Base-by-base conservation (phyloP, 306 rosid genomes). In the Citrullus amarus region DNA sequence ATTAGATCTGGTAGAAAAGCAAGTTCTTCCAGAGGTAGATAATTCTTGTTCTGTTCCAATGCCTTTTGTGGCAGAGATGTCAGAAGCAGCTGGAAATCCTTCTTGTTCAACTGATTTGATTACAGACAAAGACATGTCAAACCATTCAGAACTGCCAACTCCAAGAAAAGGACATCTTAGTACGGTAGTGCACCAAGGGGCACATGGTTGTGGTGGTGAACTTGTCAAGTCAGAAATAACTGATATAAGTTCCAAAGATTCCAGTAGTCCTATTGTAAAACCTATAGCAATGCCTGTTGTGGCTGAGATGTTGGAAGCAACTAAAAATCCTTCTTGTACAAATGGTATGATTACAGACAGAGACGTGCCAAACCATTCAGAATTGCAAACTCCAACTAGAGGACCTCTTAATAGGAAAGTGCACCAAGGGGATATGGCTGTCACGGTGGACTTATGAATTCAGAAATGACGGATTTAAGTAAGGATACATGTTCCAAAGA, bases 71-170 rank as follows among this genome's bases (percentile, higher is more conserved):
- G 55, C 81, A 43, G 88, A 72, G 73, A 30, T 22, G 65, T 55
- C 65, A 51, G 76, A 61, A 58, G 59, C 77, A 61, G 60, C 36
- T 12, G 8, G 55, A 66, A 38, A 66, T 8, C 39, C 39, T 36
- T 46, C 81, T 61, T 86, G 84, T 82, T 78, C 86, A 14, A 55
- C 81, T 38, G 87, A 75, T 71, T 80, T 84, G 78, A 66, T 82
- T 62, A 22, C 59, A 43, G 57, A 78, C 41, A 79, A 25, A 57
- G 86, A 83, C 43, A 75, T 81, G 61, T 78, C 38, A 20, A 82
- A 79, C 43, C 84, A 76, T 58, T n/a, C 38, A 4, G 85, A 77
- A 80, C 81, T 34, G 67, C 66, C 28, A 79, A 53, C 66, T 55
- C 39, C 6, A 30, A 32, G 81, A 0, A 80, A 66, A 22, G 87